These are phyloP conservation scores for Petunia hybrid DNA, from an alignment of 305 asterid species.

Conservation along the genomic window DNA sequence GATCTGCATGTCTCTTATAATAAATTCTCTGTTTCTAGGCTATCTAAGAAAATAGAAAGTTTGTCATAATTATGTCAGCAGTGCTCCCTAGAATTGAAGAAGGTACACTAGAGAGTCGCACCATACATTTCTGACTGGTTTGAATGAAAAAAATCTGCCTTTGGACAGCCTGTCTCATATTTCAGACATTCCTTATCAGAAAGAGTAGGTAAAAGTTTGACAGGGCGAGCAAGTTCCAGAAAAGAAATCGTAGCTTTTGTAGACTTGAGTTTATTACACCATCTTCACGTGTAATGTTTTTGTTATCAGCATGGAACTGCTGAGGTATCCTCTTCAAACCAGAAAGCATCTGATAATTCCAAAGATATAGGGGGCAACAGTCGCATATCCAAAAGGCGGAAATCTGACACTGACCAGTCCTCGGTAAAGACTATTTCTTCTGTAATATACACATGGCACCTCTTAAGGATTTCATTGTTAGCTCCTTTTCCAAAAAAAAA, in stretches of 20 bases:
- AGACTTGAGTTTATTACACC: constrained; percentile 11
- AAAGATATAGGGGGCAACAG: constrained; percentile 12
- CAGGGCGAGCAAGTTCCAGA: constrained; percentile 12
- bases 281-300: constrained; percentile 26
- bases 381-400: constrained; percentile 20
- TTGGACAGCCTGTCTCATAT: constrained; percentile 13
- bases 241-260: constrained; percentile 19
- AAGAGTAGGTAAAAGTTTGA: constrained; percentile 27
- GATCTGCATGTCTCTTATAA: not conserved
- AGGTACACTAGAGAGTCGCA: not conserved
- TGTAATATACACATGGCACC: constrained; percentile 15
- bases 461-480: not conserved
- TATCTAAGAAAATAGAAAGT: not conserved
- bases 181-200: not conserved
- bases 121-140: constrained; percentile 27
- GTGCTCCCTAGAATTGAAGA: not conserved
- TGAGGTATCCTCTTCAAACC: constrained; percentile 27
- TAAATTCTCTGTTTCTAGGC: constrained; percentile 6
- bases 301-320: constrained; percentile 28
- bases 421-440: constrained; percentile 16
- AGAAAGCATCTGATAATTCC: constrained; percentile 23
- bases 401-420: constrained; percentile 20
- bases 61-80: not conserved
- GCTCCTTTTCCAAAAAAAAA: not conserved
- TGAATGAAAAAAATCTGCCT: constrained; percentile 13